phyloP scores from a whole-genome alignment of 179 eudicot species.

The Actinidia arguta region DNA sequence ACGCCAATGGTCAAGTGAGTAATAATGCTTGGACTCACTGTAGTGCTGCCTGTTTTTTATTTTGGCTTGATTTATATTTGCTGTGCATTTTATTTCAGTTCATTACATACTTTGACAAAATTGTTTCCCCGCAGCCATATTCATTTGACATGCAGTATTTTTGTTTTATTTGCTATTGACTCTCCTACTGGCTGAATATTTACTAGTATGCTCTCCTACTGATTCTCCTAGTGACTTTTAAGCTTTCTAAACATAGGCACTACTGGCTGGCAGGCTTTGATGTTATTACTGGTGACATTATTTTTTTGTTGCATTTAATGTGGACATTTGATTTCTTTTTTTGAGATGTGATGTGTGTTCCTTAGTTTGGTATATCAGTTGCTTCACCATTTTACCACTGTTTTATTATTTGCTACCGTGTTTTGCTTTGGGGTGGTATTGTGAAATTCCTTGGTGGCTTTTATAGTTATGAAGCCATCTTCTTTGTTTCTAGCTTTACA shows the following conservation, averaged over 20 bases:
- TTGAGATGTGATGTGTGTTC: background rate
- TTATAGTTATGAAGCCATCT: background rate
- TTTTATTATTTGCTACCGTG: background rate
- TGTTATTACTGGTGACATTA: background rate
- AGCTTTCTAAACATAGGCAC: background rate
- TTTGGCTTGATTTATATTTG: background rate
- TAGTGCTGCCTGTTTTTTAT: background rate
- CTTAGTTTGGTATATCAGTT: background rate
- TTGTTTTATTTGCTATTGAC: background rate
- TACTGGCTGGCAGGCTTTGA: background rate
- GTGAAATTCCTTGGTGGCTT: background rate
- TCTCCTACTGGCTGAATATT: background rate
- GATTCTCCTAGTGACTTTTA: background rate
- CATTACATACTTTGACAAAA: background rate
- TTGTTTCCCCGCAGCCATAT: background rate
- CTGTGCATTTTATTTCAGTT: background rate
- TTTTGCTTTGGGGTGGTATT: background rate
- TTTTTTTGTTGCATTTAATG: background rate
- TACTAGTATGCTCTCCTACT: background rate
- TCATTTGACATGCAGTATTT: background rate
- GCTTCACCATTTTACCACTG: background rate
- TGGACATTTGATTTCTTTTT: background rate
- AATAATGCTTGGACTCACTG: background rate
- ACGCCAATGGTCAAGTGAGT: conserved; percentile 68
- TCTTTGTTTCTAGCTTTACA: background rate